Conservation (phyloP, 2,329 filamentous ascomycete genomes). For the Trichoderma oligosporum region DNA sequence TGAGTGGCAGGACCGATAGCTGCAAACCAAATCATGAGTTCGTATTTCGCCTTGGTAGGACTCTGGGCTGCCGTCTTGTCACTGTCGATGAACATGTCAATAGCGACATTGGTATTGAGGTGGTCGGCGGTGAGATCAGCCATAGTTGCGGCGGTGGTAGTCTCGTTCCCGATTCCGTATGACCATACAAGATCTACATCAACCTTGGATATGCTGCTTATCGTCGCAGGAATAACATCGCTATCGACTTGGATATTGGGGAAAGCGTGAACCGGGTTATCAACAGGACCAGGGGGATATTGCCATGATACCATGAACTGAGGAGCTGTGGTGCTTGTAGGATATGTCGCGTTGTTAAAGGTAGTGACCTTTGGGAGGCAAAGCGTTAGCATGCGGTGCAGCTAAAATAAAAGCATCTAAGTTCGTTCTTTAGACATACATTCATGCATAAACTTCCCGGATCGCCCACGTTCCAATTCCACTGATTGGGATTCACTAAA, state of each 20-base stretch:
- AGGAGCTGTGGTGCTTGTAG: slow-evolving; percentile 44
- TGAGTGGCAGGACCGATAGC: slow-evolving; percentile 44
- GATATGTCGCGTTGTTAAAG: slow-evolving; percentile 49
- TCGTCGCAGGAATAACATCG: slow-evolving; percentile 40
- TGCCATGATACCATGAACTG: slow-evolving; percentile 52
- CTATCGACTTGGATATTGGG: slow-evolving; percentile 50
- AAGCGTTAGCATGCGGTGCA: not conserved
- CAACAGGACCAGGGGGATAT: slow-evolving; percentile 41
- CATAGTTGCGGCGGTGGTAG: slow-evolving; percentile 34
- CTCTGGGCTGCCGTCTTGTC: slow-evolving; percentile 39
- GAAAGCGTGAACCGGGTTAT: slow-evolving; percentile 51
- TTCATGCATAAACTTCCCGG: slow-evolving; percentile 49
- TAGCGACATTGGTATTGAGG: slow-evolving; percentile 53
- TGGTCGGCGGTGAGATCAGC: slow-evolving; percentile 32
- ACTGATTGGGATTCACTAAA: slow-evolving; percentile 56
- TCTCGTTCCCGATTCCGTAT: slow-evolving; percentile 45
- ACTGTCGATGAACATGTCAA: slow-evolving; percentile 56
- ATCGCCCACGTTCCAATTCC: slow-evolving; percentile 42
- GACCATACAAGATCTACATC: slow-evolving; percentile 47
- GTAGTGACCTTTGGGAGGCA: slow-evolving; percentile 42
- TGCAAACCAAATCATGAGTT: slow-evolving; percentile 57
- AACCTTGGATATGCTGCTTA: slow-evolving; percentile 40
- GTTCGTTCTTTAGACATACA: slow-evolving; percentile 39
- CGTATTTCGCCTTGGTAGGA: slow-evolving; percentile 43
- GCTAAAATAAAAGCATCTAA: not conserved